Percentiles rank a stretch among this genome's conserved stretches.
These are phyloP conservation scores for Tulasnella sp. DNA, from an alignment of 768 basidiomycete genomes.

Conservation along the genomic window DNA sequence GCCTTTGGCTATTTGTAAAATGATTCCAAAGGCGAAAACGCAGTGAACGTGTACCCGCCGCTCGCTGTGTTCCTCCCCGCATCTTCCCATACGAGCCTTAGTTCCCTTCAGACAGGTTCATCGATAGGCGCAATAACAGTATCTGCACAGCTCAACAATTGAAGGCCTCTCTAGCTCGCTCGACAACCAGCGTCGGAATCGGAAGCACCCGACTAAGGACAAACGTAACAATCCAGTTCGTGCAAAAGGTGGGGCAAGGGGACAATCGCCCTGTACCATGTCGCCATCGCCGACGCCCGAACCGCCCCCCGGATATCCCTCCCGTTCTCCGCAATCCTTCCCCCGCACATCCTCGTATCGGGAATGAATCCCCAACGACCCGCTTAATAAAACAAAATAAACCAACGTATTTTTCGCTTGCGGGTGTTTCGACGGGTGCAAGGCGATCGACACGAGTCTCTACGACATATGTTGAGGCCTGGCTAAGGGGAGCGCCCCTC, in stretches of 20 bases:
- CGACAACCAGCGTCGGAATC: neutral
- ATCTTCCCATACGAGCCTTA: constrained; percentile 10
- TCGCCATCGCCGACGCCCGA: constrained; percentile 11
- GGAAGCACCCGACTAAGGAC: constrained; percentile 8
- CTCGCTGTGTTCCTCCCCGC: neutral
- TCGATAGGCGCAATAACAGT: constrained; percentile 6
- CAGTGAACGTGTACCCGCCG: neutral
- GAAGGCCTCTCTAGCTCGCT: neutral
- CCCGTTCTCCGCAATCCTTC: neutral
- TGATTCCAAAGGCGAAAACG: neutral
- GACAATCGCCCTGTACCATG: constrained; percentile 8
- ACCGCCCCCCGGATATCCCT: constrained; percentile 14
- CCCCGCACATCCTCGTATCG: neutral
- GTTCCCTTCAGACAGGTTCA: constrained; percentile 6
- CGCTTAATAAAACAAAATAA: neutral
- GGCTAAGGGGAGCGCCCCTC: too few relatives aligned
- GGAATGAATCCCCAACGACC: neutral
- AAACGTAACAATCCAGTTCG: neutral
- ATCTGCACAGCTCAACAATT: neutral
- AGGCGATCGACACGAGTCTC: too few relatives aligned
- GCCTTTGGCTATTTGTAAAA: constrained; percentile 10
- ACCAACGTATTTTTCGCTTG: too few relatives aligned
- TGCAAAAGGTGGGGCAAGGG: constrained; percentile 7
- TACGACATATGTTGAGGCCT: too few relatives aligned
- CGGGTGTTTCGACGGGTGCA: too few relatives aligned